phyloP scores from a whole-genome alignment of 106 monocot species.

The Dendrobium chrysotoxum region DNA sequence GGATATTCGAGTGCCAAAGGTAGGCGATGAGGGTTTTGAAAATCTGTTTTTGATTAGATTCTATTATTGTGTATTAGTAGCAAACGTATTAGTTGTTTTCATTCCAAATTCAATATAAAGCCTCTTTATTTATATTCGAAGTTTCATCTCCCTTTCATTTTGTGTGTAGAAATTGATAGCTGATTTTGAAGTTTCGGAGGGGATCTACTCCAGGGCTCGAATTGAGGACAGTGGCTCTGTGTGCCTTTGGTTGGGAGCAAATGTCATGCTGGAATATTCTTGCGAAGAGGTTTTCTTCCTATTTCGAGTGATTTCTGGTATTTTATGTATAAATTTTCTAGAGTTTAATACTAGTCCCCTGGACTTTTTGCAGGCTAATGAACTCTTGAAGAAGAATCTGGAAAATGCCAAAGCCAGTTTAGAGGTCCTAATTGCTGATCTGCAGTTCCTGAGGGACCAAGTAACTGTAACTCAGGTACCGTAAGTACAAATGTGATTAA shows the following conservation, averaged over 20 bases:
- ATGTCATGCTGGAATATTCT: slow-evolving; percentile 4
- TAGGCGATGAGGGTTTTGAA: too few relatives aligned
- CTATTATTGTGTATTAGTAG: too few relatives aligned
- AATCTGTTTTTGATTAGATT: too few relatives aligned
- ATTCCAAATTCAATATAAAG: neutral
- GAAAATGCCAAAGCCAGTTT: slow-evolving; percentile 2
- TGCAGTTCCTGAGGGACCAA: neutral
- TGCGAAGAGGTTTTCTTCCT: neutral
- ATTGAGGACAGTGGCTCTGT: neutral
- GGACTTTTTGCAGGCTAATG: neutral
- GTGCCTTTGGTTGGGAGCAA: neutral
- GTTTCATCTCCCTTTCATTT: neutral
- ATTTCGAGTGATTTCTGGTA: neutral
- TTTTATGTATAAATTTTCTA: too few relatives aligned
- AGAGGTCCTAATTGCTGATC: neutral
- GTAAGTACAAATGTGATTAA: neutral
- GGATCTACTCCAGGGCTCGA: neutral
- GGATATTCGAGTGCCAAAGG: too few relatives aligned
- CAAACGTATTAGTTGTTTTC: neutral
- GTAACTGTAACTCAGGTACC: too few relatives aligned
- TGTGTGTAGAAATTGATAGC: neutral
- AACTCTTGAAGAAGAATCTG: neutral
- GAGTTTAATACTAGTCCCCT: neutral
- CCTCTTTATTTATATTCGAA: neutral
- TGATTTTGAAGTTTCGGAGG: neutral